Conservation (phyloP, 257 asterid species). For the Solanum pimpinellifolium region DNA sequence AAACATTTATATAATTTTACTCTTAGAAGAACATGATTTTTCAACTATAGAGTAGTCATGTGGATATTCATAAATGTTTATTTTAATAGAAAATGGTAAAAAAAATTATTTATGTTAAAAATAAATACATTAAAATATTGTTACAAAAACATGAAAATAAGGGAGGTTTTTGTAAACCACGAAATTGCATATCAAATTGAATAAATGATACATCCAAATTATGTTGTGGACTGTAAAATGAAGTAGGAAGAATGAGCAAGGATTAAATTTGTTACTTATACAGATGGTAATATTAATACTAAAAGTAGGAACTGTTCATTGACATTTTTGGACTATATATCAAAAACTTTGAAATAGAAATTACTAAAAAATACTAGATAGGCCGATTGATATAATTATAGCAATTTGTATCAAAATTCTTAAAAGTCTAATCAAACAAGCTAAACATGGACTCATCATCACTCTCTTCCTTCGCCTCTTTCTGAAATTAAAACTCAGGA, state of each 20-base stretch:
- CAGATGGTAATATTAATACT: neutral
- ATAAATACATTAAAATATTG: neutral
- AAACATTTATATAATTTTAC: neutral
- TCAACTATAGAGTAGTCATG: neutral
- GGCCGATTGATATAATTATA: neutral
- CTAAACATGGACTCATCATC: neutral
- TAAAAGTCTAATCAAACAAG: neutral
- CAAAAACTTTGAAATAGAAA: neutral
- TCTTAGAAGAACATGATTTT: neutral
- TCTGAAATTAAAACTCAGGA: neutral
- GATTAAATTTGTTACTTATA: neutral
- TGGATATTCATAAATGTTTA: neutral
- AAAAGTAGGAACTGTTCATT: neutral
- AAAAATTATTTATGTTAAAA: neutral
- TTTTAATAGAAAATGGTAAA: neutral
- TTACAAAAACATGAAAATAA: neutral
- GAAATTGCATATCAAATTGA: neutral
- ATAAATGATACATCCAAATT: neutral
- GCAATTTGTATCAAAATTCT: neutral
- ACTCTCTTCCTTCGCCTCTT: neutral
- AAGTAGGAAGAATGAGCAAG: neutral
- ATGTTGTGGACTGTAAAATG: neutral
- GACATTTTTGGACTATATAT: no score
- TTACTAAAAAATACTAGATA: neutral
- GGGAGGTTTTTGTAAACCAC: no score